Base-by-base conservation (phyloP, 345 rosid species). In the Acer campestre region DNA sequence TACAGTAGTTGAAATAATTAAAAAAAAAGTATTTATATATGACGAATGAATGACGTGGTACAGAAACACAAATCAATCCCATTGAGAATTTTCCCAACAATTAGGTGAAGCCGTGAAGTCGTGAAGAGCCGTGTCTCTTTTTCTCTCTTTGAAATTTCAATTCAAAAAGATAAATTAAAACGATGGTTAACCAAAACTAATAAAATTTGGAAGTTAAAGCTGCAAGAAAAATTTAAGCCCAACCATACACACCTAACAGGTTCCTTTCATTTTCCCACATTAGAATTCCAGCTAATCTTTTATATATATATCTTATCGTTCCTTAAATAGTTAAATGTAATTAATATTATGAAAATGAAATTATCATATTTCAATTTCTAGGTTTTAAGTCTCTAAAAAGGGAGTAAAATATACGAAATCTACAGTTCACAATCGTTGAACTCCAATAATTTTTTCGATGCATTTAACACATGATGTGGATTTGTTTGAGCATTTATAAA, bases 101-200 rank as follows among this genome's bases (percentile, higher is more conserved):
- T 8, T n/a, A 18, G n/a, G n/a, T 56, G n/a, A 20, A 56, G 27
- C n/a, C n/a, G n/a, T n/a, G n/a, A n/a, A n/a, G n/a, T n/a, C n/a
- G n/a, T n/a, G n/a, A 20, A 56, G 27, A 20, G 63, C 20, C 10
- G 53, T 73, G 40, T 9, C 23, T 18, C 25, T 51, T 11, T 14
- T 2, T 44, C 10, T 10, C 17, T 42, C 42, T 59, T 29, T 16
- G 35, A 77, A 44, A 1, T 3, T 17, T 59, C 27, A 20, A 59
- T 20, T 59, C 63, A 59, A 66, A 56, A 56, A 27, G 1, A 9
- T 20, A 46, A 44, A 78, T 2, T 14, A 1, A 5, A 20, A 62
- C 20, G 70, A 73, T 48, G 81, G 77, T 35, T 72, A 73, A 67
- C 64, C 71, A 14, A 35, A 63, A 55, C 66, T 62, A 49, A 69